Evolutionary conservation across 2,329 filamentous ascomycete genomes (phyloP).

Genomic region (Nannizziopsis arthrosporioides): DNA sequence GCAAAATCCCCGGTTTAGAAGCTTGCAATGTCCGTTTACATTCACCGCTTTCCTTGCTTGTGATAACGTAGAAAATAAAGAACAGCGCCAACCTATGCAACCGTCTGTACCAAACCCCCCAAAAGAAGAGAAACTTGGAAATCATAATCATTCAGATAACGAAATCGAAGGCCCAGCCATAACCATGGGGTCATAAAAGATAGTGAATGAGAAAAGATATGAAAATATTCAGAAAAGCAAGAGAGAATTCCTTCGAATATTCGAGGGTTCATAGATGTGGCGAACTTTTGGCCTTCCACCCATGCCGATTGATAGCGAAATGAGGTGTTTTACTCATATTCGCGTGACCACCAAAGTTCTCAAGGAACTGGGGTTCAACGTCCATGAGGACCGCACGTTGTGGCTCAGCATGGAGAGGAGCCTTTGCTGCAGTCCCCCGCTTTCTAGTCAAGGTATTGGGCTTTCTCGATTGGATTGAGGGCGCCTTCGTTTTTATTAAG

Average conservation of each 20-base stretch:
- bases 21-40: background rate
- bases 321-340: slow-evolving; percentile 10
- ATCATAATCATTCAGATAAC: background rate
- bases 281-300: slow-evolving; percentile 14
- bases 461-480: slow-evolving; percentile 13
- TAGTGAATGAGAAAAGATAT: background rate
- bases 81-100: slow-evolving; percentile 1
- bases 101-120: background rate
- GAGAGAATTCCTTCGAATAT: background rate
- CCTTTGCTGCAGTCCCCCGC: slow-evolving; percentile 16
- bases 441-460: background rate
- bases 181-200: background rate
- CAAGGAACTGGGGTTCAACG: slow-evolving; percentile 28
- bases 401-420: slow-evolving; percentile 29
- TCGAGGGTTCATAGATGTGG: slow-evolving; percentile 6
- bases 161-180: background rate
- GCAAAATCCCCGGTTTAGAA: no score
- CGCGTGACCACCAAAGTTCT: slow-evolving; percentile 12
- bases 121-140: background rate
- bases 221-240: background rate
- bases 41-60: background rate
- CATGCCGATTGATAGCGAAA: slow-evolving; percentile 9
- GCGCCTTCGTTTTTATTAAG: slow-evolving; percentile 32
- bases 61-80: no score
- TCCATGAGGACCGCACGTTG: slow-evolving; percentile 38